Conservation (phyloP, 805 yeast genomes). For the Wickerhamomyces canadensis region DNA sequence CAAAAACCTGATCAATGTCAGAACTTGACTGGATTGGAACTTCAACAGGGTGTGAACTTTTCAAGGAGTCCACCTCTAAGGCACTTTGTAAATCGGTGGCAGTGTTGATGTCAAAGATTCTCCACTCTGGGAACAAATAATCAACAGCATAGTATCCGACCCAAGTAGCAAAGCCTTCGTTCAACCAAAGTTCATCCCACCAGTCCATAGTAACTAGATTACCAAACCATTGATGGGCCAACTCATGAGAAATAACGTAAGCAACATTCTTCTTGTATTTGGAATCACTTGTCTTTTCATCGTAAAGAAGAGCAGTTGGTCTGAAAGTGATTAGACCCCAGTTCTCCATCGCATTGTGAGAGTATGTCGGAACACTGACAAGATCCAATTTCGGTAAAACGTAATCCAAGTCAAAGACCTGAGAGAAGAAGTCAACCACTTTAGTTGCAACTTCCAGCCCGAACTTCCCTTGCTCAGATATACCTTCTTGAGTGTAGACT, state of each 20-base stretch:
- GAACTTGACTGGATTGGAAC: constrained; percentile 73
- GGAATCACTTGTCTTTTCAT: constrained; percentile 59
- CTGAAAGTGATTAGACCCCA: constrained; percentile 81
- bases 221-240: constrained; percentile 93
- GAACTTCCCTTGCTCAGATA: constrained; percentile 62
- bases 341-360: constrained; percentile 89
- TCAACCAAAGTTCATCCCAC: constrained; percentile 89
- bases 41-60: constrained; percentile 82
- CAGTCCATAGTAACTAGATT: constrained; percentile 86
- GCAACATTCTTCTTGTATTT: constrained; percentile 66
- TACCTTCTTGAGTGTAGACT: constrained; percentile 76
- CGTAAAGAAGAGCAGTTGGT: constrained; percentile 66
- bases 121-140: constrained; percentile 73
- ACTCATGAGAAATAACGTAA: constrained; percentile 81
- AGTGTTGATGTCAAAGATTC: constrained; percentile 74
- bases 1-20: constrained; percentile 80
- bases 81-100: constrained; percentile 70
- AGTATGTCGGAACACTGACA: constrained; percentile 74
- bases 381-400: constrained; percentile 79
- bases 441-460: constrained; percentile 71
- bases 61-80: constrained; percentile 63
- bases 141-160: constrained; percentile 81
- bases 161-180: constrained; percentile 89
- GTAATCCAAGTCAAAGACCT: constrained; percentile 67
- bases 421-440: constrained; percentile 66